phyloP scores from a whole-genome alignment of 2,329 filamentous ascomycete species.

The Metarhizium rileyi region DNA sequence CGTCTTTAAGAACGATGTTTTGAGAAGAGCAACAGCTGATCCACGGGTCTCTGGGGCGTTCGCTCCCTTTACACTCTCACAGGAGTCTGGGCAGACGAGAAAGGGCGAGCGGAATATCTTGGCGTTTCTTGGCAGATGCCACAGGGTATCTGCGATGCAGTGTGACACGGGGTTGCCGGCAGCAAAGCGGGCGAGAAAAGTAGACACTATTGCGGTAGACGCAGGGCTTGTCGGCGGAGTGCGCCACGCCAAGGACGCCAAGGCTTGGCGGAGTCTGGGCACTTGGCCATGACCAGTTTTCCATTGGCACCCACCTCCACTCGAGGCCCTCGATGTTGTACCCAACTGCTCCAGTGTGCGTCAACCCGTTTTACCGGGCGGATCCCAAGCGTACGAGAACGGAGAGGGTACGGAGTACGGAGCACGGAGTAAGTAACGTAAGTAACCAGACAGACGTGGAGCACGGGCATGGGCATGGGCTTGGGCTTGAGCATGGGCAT shows the following conservation, averaged over 20 bases:
- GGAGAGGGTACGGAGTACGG: not conserved
- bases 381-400: not conserved
- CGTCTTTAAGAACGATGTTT: constrained; percentile 7
- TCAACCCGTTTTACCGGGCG: constrained; percentile 1
- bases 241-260: constrained; percentile 26
- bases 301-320: constrained; percentile 18
- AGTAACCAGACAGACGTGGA: too few relatives aligned
- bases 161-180: not conserved
- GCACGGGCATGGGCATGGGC: too few relatives aligned
- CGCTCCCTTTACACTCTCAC: constrained; percentile 27
- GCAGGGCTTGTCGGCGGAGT: constrained; percentile 16
- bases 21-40: not conserved
- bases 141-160: constrained; percentile 11
- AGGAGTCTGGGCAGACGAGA: constrained; percentile 23
- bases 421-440: not conserved
- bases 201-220: constrained; percentile 13
- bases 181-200: not conserved
- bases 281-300: constrained; percentile 18
- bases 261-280: constrained; percentile 30
- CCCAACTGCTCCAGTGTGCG: not conserved
- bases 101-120: constrained; percentile 30
- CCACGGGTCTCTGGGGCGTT: constrained; percentile 15
- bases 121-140: constrained; percentile 21
- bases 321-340: not conserved
- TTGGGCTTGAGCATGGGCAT: too few relatives aligned